phyloP scores from a whole-genome alignment of 2,329 filamentous ascomycete genomes.

The Pseudopyricularia cyperi region DNA sequence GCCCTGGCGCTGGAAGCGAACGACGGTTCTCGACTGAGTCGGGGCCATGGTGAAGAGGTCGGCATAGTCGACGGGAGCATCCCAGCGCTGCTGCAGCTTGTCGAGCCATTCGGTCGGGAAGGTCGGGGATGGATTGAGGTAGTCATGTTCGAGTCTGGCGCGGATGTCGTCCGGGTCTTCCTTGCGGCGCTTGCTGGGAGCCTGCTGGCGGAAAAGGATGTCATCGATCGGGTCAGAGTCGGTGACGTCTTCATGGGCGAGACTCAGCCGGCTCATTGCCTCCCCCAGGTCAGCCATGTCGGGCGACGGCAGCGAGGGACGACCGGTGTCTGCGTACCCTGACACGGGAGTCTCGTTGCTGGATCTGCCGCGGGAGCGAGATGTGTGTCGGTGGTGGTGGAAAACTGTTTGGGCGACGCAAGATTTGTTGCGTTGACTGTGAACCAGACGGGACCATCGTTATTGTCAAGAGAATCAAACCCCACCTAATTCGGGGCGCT shows the following conservation, averaged over 20 bases:
- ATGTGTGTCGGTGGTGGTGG: not conserved
- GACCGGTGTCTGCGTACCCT: no score
- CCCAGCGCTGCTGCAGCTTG: slow-evolving; percentile 79
- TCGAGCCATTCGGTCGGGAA: slow-evolving; percentile 86
- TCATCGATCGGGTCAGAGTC: slow-evolving; percentile 37
- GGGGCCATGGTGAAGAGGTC: slow-evolving; percentile 78
- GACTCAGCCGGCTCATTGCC: slow-evolving; percentile 36
- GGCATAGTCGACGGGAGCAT: slow-evolving; percentile 65
- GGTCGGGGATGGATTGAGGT: slow-evolving; percentile 63
- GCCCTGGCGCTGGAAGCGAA: slow-evolving; percentile 80
- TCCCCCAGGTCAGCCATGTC: slow-evolving; percentile 21
- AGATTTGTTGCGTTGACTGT: no score
- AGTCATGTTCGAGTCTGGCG: slow-evolving; percentile 58
- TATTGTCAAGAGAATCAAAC: no score
- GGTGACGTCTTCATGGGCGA: slow-evolving; percentile 18
- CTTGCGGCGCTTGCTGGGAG: slow-evolving; percentile 27
- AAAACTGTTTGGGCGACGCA: no score
- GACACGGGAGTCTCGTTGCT: not conserved
- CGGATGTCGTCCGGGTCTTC: slow-evolving; percentile 53
- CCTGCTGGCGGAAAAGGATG: slow-evolving; percentile 33
- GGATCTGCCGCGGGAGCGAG: not conserved
- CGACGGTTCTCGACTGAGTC: slow-evolving; percentile 89
- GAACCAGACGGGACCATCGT: no score
- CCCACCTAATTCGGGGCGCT: not conserved
- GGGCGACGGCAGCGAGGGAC: no score